phyloP scores from a whole-genome alignment of 2,329 filamentous ascomycete genomes.

The Phialophora macrospora region DNA sequence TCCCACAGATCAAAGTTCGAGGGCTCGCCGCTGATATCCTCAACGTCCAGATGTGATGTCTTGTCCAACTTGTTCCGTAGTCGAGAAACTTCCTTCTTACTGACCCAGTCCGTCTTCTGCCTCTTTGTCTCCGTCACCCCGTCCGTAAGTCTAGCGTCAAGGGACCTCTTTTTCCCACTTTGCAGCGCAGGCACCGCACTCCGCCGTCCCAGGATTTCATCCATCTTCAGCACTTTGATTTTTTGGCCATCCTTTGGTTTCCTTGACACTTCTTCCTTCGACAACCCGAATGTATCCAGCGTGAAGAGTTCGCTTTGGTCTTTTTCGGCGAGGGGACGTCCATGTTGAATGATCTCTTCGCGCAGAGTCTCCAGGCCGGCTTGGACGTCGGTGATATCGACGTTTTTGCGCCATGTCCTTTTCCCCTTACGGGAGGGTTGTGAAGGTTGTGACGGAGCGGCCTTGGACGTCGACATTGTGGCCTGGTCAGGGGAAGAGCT shows the following conservation, averaged over 20 bases:
- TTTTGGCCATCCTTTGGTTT: constrained; percentile 70
- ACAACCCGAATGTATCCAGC: constrained; percentile 75
- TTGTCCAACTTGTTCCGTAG: constrained; percentile 61
- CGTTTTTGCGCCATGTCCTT: constrained; percentile 98
- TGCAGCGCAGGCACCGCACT: constrained; percentile 81
- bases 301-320: constrained; percentile 82
- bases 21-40: constrained; percentile 59
- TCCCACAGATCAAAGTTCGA: constrained; percentile 79
- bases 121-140: constrained; percentile 76
- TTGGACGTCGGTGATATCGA: constrained; percentile 86
- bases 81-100: constrained; percentile 79
- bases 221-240: constrained; percentile 70
- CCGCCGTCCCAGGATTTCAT: constrained; percentile 86
- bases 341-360: constrained; percentile 88
- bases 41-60: constrained; percentile 34
- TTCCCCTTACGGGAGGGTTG: constrained; percentile 96
- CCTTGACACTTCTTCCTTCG: constrained; percentile 62
- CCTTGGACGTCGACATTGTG: constrained; percentile 14
- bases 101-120: constrained; percentile 77
- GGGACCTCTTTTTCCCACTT: constrained; percentile 66
- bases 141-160: constrained; percentile 60
- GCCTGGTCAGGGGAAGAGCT: not conserved
- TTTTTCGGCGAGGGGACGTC: constrained; percentile 77
- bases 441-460: constrained; percentile 31
- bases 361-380: constrained; percentile 81